phyloP scores from a whole-genome alignment of 1,139 yeast genomes.

The Taphrina flavorubra region DNA sequence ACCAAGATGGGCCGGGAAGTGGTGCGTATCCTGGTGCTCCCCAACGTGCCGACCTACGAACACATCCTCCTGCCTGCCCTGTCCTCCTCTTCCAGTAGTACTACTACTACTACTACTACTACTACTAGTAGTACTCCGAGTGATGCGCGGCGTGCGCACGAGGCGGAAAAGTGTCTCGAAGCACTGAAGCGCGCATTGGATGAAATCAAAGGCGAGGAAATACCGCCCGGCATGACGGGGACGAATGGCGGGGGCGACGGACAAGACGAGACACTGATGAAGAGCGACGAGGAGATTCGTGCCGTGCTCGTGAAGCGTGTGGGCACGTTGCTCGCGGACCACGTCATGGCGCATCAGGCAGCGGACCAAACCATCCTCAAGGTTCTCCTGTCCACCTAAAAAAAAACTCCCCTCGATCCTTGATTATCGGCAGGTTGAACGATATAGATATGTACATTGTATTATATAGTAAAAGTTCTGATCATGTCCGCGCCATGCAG shows the following conservation, averaged over 20 bases:
- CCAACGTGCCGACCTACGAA: conserved; percentile 84
- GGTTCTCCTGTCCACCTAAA: conserved; percentile 26
- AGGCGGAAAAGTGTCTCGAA: conserved; percentile 41
- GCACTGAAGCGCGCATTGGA: conserved; percentile 36
- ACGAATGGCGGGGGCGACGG: no score
- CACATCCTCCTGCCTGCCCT: conserved; percentile 56
- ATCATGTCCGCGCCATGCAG: not conserved
- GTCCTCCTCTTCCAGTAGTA: not conserved
- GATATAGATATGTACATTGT: not conserved
- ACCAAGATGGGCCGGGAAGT: conserved; percentile 86
- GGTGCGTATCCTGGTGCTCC: conserved; percentile 78
- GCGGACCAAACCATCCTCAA: conserved; percentile 24
- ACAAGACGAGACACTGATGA: conserved; percentile 7
- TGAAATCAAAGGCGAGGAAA: conserved; percentile 2
- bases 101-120: no score
- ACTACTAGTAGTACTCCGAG: no score
- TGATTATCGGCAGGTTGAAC: no score
- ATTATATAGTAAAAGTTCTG: not conserved
- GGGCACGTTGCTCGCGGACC: conserved; percentile 28
- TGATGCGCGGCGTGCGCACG: conserved; percentile 43
- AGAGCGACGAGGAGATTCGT: conserved; percentile 28
- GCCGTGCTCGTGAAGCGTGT: conserved; percentile 20
- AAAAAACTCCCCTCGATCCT: no score
- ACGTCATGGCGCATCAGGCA: conserved; percentile 28
- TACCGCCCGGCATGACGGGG: conserved; percentile 1